Evolutionary conservation across 345 rosid species (phyloP).

Genomic region (Brassica cretica): DNA sequence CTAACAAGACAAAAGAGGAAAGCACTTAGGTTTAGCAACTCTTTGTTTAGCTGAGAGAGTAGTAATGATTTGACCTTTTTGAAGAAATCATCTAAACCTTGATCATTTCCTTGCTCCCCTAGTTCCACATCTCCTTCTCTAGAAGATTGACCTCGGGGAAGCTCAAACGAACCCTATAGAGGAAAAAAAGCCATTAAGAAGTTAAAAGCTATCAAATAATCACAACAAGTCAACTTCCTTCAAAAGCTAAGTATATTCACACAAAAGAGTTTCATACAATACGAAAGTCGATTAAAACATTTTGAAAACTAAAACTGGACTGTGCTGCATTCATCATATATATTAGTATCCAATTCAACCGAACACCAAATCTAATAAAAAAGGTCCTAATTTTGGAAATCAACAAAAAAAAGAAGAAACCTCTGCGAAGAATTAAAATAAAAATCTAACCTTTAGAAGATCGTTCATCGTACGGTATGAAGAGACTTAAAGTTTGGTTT

Average conservation of each 20-base stretch:
- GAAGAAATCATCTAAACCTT: constrained; percentile 84
- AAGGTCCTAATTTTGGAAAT: neutral
- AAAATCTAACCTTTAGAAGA: constrained; percentile 40
- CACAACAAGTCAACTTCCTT: neutral
- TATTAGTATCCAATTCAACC: neutral
- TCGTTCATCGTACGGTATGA: constrained; percentile 32
- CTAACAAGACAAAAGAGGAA: constrained; percentile 43
- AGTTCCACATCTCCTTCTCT: constrained; percentile 66
- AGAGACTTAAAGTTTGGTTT: constrained; percentile 4
- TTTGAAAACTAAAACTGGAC: neutral
- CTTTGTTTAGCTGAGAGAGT: neutral
- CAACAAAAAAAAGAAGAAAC: neutral
- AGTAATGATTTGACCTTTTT: constrained; percentile 53
- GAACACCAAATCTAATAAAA: neutral
- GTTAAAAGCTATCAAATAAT: neutral
- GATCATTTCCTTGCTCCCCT: constrained; percentile 58
- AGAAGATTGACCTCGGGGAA: constrained; percentile 68
- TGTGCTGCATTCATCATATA: neutral
- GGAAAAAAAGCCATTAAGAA: neutral
- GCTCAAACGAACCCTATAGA: constrained; percentile 79
- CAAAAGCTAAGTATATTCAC: neutral
- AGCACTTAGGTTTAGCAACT: neutral
- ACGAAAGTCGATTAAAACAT: neutral
- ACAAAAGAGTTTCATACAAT: constrained; percentile 22
- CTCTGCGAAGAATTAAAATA: neutral